phyloP scores from a whole-genome alignment of 345 rosid species.

The Syzygium oleosum region DNA sequence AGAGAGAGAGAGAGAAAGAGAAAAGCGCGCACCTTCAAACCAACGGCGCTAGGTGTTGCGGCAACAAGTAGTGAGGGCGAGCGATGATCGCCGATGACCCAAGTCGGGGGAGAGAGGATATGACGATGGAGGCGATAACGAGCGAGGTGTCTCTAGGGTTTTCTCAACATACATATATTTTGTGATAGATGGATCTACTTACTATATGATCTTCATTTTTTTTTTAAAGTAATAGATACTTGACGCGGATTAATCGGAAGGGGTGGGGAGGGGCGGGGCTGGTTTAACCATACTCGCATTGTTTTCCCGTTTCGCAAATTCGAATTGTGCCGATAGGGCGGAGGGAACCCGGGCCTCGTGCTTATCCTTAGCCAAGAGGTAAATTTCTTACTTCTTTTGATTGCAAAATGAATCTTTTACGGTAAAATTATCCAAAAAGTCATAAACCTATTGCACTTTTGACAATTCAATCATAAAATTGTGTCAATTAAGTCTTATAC shows the following conservation, averaged over 20 bases:
- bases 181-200: background rate
- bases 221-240: background rate
- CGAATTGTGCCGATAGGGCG: too few species aligned
- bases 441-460: too few species aligned
- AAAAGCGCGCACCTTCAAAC: background rate
- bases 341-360: background rate
- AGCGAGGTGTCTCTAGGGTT: background rate
- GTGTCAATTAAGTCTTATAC: too few species aligned
- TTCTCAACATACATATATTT: background rate
- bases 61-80: background rate
- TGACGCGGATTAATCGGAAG: background rate
- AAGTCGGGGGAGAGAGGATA: background rate
- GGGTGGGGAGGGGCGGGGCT: fast-evolving
- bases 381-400: background rate
- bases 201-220: background rate
- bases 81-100: background rate
- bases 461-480: too few species aligned
- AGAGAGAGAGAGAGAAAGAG: background rate
- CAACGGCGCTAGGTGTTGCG: background rate
- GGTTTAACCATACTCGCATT: background rate
- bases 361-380: background rate
- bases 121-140: background rate
- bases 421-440: too few species aligned
- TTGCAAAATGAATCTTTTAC: background rate
- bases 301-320: background rate